A percentile compares a stretch with the other conserved stretches of the same genome.
These are phyloP conservation scores for Pythium grandisporangium DNA, from an alignment of 352 stramenopile genomes.

Conservation along the genomic window DNA sequence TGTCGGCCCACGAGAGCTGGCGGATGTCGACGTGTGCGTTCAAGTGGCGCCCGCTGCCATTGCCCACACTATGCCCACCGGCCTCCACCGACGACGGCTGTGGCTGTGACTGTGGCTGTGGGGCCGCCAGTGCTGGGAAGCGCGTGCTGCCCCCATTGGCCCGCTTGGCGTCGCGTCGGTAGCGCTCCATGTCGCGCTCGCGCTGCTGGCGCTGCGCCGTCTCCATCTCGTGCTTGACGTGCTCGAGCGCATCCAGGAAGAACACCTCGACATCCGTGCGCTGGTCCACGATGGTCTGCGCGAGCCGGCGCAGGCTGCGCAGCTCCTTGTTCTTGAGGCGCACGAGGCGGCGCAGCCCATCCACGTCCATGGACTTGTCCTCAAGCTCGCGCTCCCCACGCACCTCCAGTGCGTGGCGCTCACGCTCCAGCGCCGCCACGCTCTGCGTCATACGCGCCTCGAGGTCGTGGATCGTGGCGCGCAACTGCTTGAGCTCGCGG, in stretches of 20 bases:
- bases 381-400: slow-evolving; percentile 60
- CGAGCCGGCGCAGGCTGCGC: slow-evolving; percentile 77
- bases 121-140: slow-evolving; percentile 34
- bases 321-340: slow-evolving; percentile 92
- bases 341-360: slow-evolving; percentile 80
- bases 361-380: slow-evolving; percentile 78
- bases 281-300: slow-evolving; percentile 88
- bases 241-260: slow-evolving; percentile 87
- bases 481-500: slow-evolving; percentile 67
- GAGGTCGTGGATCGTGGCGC: slow-evolving; percentile 53
- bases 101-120: no score
- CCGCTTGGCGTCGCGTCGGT: slow-evolving; percentile 40
- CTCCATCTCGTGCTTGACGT: slow-evolving; percentile 77
- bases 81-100: not conserved
- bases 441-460: slow-evolving; percentile 69
- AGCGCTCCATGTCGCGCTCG: slow-evolving; percentile 39
- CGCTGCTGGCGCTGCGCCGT: slow-evolving; percentile 34
- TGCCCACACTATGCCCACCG: not conserved
- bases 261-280: slow-evolving; percentile 89
- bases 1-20: slow-evolving; percentile 86
- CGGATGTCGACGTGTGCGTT: slow-evolving; percentile 82
- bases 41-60: slow-evolving; percentile 14
- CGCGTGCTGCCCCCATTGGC: slow-evolving; percentile 20
- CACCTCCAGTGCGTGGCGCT: slow-evolving; percentile 35
- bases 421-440: slow-evolving; percentile 58